These are phyloP conservation scores for Coemansia sp. DNA, from an alignment of 192 early-diverging fungal genomes.

Conservation along the genomic window DNA sequence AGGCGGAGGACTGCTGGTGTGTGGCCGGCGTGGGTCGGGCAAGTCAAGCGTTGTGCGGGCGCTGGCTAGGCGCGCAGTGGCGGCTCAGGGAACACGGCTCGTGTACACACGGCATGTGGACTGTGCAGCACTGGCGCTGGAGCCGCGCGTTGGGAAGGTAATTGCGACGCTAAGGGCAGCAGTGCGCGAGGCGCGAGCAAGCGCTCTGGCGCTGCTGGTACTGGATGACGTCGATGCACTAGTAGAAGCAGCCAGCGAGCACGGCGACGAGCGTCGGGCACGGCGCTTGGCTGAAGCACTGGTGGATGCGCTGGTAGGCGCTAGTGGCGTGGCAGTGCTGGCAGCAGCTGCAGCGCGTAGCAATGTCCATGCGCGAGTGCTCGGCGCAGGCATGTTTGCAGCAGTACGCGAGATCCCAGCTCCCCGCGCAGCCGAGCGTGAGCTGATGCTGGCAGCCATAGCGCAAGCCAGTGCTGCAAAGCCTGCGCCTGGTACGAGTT, in stretches of 20 bases:
- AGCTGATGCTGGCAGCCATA: constrained; percentile 72
- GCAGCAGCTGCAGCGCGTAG: constrained; percentile 37
- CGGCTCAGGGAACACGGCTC: constrained; percentile 23
- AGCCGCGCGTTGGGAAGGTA: constrained; percentile 14
- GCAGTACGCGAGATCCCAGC: constrained; percentile 33
- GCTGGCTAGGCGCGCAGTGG: constrained; percentile 21
- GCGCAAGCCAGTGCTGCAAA: constrained; percentile 59
- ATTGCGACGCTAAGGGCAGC: constrained; percentile 21
- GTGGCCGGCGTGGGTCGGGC: constrained; percentile 75
- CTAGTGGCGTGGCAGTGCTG: constrained; percentile 26
- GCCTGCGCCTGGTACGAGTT: constrained; percentile 64
- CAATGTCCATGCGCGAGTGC: constrained; percentile 34
- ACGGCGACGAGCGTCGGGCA: constrained; percentile 23
- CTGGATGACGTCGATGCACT: constrained; percentile 54
- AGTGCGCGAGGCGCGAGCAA: constrained; percentile 12
- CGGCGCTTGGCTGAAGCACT: constrained; percentile 27
- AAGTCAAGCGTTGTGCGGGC: constrained; percentile 68
- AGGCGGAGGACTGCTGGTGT: constrained; percentile 64
- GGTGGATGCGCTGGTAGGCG: neutral
- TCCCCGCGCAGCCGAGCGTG: constrained; percentile 36
- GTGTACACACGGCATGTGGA: constrained; percentile 32
- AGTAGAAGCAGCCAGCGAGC: constrained; percentile 43
- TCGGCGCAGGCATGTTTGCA: constrained; percentile 22
- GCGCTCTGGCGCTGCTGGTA: constrained; percentile 40
- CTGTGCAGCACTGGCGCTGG: constrained; percentile 27